Evolutionary conservation across 805 yeast genomes (phyloP).

Genomic region (Sugiyamaella smithiae): DNA sequence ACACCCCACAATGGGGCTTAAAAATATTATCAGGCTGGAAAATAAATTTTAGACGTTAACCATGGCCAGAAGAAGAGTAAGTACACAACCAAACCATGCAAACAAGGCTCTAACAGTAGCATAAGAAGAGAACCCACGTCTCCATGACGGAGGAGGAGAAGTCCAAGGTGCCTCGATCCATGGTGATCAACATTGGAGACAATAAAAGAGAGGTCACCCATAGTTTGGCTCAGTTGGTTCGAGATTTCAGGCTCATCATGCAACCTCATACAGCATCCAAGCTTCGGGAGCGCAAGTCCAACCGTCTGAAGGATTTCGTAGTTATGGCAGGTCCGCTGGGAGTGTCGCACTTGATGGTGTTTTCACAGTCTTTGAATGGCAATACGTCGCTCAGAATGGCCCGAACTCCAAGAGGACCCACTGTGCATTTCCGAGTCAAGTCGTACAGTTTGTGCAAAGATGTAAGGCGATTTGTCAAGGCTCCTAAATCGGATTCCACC

Average conservation of each 20-base stretch:
- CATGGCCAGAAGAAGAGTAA: conserved; percentile 55
- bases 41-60: neutral
- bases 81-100: conserved; percentile 22
- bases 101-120: conserved; percentile 35
- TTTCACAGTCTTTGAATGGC: conserved; percentile 79
- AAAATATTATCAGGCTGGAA: neutral
- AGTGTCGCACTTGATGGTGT: conserved; percentile 81
- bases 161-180: conserved; percentile 80
- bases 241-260: conserved; percentile 86
- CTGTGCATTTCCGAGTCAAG: conserved; percentile 74
- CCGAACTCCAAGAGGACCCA: conserved; percentile 92
- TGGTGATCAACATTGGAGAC: conserved; percentile 87
- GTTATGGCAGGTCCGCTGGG: conserved; percentile 99
- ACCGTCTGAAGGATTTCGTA: conserved; percentile 86
- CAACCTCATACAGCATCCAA: conserved; percentile 95
- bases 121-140: conserved; percentile 85
- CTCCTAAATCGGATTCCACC: conserved; percentile 72
- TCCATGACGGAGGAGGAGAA: conserved; percentile 59
- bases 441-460: conserved; percentile 82
- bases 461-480: conserved; percentile 61
- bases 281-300: conserved; percentile 79
- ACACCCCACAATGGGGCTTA: neutral
- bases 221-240: conserved; percentile 77
- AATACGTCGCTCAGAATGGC: conserved; percentile 79
- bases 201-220: conserved; percentile 63